A percentile compares a stretch with the other conserved stretches of the same genome.
These are phyloP conservation scores for Pestalotiopsis sp. DNA, from an alignment of 2,329 filamentous ascomycete genomes.

Conservation along the genomic window DNA sequence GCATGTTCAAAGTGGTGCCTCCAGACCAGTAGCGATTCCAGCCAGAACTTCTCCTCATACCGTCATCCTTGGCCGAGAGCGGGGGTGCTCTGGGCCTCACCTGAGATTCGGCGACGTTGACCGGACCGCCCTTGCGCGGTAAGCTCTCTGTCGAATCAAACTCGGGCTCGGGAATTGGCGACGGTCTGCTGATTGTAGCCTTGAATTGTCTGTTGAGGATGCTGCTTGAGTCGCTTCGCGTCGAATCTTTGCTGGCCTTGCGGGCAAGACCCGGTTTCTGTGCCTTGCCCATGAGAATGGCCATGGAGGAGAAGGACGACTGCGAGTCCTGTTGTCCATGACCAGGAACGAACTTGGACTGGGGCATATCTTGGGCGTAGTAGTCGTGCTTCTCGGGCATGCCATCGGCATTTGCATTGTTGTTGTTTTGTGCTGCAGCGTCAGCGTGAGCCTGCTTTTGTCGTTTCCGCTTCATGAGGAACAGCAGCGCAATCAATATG, in stretches of 20 bases:
- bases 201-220: slow-evolving; percentile 67
- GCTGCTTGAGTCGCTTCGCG: slow-evolving; percentile 51
- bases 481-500: slow-evolving; percentile 71
- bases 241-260: slow-evolving; percentile 61
- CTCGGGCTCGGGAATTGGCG: slow-evolving; percentile 33
- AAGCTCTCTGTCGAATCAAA: slow-evolving; percentile 16
- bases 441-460: slow-evolving; percentile 57
- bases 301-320: slow-evolving; percentile 64
- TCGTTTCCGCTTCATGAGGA: slow-evolving; percentile 65
- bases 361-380: slow-evolving; percentile 44
- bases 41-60: slow-evolving; percentile 65
- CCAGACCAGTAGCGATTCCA: slow-evolving; percentile 82
- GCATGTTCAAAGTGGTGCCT: slow-evolving; percentile 68
- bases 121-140: slow-evolving; percentile 23
- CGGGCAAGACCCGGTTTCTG: slow-evolving; percentile 45
- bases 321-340: slow-evolving; percentile 57
- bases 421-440: slow-evolving; percentile 33
- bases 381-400: slow-evolving; percentile 61
- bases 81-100: slow-evolving; percentile 37
- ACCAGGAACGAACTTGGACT: slow-evolving; percentile 49
- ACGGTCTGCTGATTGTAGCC: slow-evolving; percentile 62
- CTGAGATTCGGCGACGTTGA: slow-evolving; percentile 22
- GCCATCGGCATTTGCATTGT: slow-evolving; percentile 45
- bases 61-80: slow-evolving; percentile 39
- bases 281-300: slow-evolving; percentile 67